Conservation (phyloP, 2,329 filamentous ascomycete genomes). For the Fusarium sp. region DNA sequence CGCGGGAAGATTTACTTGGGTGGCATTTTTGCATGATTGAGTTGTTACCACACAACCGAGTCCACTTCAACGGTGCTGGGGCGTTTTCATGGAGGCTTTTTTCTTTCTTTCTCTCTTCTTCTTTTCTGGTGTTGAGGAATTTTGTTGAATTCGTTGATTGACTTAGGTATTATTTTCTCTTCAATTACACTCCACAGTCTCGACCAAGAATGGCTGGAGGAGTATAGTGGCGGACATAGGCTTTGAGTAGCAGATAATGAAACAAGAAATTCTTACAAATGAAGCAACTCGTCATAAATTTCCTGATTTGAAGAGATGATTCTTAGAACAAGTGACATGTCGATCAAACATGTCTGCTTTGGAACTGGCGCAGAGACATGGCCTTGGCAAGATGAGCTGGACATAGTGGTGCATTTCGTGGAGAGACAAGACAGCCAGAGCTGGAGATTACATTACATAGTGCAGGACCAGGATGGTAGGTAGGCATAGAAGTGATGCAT, state of each 20-base stretch:
- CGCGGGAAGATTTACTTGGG: constrained; percentile 15
- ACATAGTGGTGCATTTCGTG: not conserved
- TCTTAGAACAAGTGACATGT: not conserved
- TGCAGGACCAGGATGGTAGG: not conserved
- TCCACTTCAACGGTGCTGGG: constrained; percentile 10
- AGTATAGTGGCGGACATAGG: constrained; percentile 21
- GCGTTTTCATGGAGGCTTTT: constrained; percentile 22
- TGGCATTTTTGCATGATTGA: constrained; percentile 28
- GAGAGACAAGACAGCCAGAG: constrained; percentile 3
- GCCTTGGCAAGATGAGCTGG: not conserved
- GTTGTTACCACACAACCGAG: constrained; percentile 36
- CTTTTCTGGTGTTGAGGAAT: constrained; percentile 16
- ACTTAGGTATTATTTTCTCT: constrained; percentile 2
- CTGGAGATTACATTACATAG: constrained; percentile 5
- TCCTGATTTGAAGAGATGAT: not conserved
- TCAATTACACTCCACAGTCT: constrained; percentile 17
- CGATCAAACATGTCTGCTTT: not conserved
- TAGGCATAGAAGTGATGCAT: not conserved
- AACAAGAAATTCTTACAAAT: constrained; percentile 10
- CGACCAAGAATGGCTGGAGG: constrained; percentile 5
- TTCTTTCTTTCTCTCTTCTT: too few relatives aligned
- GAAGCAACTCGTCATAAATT: not conserved
- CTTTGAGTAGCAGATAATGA: constrained; percentile 23
- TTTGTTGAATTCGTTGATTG: not conserved
- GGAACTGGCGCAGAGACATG: constrained; percentile 4